Base-by-base conservation (phyloP, 768 basidiomycete genomes). In the Termitomyces sp. region DNA sequence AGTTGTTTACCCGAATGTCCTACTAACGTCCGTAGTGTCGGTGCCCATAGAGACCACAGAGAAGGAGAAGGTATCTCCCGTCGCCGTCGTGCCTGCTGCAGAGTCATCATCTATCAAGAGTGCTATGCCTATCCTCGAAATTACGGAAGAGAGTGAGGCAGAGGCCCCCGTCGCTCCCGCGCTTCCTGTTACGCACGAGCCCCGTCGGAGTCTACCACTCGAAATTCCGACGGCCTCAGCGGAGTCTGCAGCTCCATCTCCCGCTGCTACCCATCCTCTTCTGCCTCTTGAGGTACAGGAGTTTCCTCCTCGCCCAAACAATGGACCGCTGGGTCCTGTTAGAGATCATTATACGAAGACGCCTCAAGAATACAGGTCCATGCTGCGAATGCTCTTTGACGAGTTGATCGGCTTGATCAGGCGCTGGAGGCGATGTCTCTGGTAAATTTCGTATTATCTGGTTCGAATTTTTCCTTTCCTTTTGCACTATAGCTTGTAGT, bases 221-320 rank as follows among this genome's bases (percentile, higher is more conserved):
- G 46, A 53, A 12, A 53, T 58, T 5, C 39, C 46, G 14, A 37
- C 46, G 5, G 29, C 42, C 16, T 46, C 46, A 8, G 27, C 32
- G 16, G 57, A 58, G 31, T 58, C 57, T 41, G 57, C 37, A 18
- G 57, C 46, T 27, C 57, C 57, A 29, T 58, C 57, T 5, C 57
- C 57, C 5, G 27, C 31, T 39, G 52, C 37, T 18, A 58, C 57
- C 10, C 57, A 58, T 13, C 57, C 57, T 48, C 52, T 58, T 14
- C 46, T 58, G 1, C 46, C 52, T 34, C 46, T 58, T 16, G 57
- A 58, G 29, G 31, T 54, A 18, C 57, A 58, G 20, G 57, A 53
- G 24, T 26, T 27, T 14, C 53, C 57, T n/a, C 27, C 24, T 27
- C 57, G 57, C 39, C 57, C 53, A 36, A 44, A 16, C 22, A 48